Evolutionary conservation across 2,329 filamentous ascomycete species (phyloP), one percentile per base, ranked within the genome.

Genomic region (Curvularia spicifera): DNA sequence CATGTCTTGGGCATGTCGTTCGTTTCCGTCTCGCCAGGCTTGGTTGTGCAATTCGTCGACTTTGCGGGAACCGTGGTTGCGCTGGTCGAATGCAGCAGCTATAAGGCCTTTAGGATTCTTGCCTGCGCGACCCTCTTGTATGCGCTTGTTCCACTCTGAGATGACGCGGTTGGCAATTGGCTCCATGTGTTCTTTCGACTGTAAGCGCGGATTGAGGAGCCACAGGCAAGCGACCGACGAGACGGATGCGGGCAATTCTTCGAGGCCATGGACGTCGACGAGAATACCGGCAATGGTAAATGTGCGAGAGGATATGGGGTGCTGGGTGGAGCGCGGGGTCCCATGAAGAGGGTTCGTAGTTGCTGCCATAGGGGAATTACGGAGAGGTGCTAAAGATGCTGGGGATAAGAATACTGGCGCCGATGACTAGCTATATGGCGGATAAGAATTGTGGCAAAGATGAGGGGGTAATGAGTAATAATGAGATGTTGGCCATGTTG

Each of bases 1-100:
- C 93, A 99, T 97, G 76, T 99, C 95, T 72, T 91, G 87, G 0
- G 93, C 94, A 79, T 98, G 95, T 6, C 83, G 85, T 7, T 84
- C 80, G 72, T 97, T 97, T 29, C 92, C 93, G 37, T 85, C 78
- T 43, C 85, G 84, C 94, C 93, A 98, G 4, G 89, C 83, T 66
- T 89, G 82, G 74, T 97, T 98, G 26, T 89, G 87, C 18, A 83
- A 66, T 7, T 84, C 79, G 67, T 89, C 83, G 1, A 94, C 85
- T 58, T 87, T 77, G 53, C 95, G 82, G 2, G 85, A 84, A 26
- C 95, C 95, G 78, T 98, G 95, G 76, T 98, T 98, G 45, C 94
- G 86, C 80, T 97, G 93, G 78, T 98, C 95, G 76, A 97, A 96
- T 2, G 89, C 86, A 12, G 93, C 85, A 2, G 91, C 93, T 49